These are phyloP conservation scores for Capronia coronata DNA, from an alignment of 2,329 filamentous ascomycete genomes.

Conservation along the genomic window DNA sequence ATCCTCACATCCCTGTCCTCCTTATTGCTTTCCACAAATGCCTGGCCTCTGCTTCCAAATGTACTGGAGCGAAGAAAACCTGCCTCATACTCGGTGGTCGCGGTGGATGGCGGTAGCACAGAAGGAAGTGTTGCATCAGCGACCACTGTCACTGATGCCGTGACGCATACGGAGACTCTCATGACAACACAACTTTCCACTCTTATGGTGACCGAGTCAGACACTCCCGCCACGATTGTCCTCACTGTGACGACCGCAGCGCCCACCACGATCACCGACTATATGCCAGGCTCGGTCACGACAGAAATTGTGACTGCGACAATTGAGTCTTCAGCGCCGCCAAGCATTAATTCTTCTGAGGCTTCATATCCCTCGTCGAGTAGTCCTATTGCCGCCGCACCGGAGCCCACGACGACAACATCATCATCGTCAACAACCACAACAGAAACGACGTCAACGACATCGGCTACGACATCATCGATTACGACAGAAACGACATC, in stretches of 20 bases:
- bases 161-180: slow-evolving; percentile 26
- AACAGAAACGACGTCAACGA: background rate
- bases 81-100: slow-evolving; percentile 32
- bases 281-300: slow-evolving; percentile 9
- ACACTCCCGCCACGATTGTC: slow-evolving; percentile 26
- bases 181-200: slow-evolving; percentile 31
- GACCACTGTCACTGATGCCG: slow-evolving; percentile 27
- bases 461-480: background rate
- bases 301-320: slow-evolving; percentile 12
- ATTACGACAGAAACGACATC: background rate
- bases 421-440: background rate
- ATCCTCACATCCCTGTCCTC: slow-evolving; percentile 11
- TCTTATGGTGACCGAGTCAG: slow-evolving; percentile 22
- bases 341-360: slow-evolving; percentile 1
- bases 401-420: background rate
- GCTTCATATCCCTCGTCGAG: background rate
- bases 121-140: slow-evolving; percentile 22
- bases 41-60: slow-evolving; percentile 11
- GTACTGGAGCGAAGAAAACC: slow-evolving; percentile 17
- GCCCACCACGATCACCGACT: slow-evolving; percentile 19
- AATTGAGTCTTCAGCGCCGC: slow-evolving; percentile 4
- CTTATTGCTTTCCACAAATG: slow-evolving; percentile 12
- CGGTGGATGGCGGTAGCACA: slow-evolving; percentile 32
- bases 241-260: slow-evolving; percentile 21
- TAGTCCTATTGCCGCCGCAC: background rate